phyloP scores from a whole-genome alignment of 805 yeast species.

The Barnettozyma salicaria region DNA sequence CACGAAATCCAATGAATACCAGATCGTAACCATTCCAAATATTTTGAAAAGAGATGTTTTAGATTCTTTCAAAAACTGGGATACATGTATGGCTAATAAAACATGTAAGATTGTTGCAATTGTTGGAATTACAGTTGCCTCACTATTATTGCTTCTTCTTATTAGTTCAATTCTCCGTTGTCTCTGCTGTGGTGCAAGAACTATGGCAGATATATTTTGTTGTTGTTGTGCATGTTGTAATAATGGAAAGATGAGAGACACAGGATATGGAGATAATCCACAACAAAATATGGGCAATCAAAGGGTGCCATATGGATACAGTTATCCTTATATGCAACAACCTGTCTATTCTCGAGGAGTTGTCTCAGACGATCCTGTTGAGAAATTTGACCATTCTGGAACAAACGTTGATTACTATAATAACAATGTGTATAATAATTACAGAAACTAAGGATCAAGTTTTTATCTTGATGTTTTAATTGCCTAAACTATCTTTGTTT shows the following conservation, averaged over 20 bases:
- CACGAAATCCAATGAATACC: constrained; percentile 2
- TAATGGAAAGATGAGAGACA: background rate
- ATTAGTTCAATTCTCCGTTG: constrained; percentile 50
- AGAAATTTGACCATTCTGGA: no score
- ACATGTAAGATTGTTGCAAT: constrained; percentile 74
- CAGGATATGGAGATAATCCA: constrained; percentile 9
- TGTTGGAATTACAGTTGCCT: constrained; percentile 60
- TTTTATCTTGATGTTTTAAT: no score
- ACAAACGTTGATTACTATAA: no score
- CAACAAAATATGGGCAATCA: no score
- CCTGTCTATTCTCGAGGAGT: constrained; percentile 16
- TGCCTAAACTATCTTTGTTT: no score
- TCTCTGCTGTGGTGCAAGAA: constrained; percentile 48
- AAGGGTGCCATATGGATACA: no score
- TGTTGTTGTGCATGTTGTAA: constrained; percentile 38
- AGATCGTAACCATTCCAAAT: constrained; percentile 11
- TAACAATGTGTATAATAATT: background rate
- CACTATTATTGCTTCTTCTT: constrained; percentile 49
- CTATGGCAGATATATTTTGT: constrained; percentile 46
- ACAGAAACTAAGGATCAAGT: no score
- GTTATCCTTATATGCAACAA: no score
- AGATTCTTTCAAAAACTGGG: constrained; percentile 57
- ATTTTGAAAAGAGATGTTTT: constrained; percentile 20
- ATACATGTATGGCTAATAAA: constrained; percentile 72
- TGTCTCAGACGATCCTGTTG: constrained; percentile 17